Conservation (phyloP, 2,329 filamentous ascomycete species). For the Tolypocladium sp. region DNA sequence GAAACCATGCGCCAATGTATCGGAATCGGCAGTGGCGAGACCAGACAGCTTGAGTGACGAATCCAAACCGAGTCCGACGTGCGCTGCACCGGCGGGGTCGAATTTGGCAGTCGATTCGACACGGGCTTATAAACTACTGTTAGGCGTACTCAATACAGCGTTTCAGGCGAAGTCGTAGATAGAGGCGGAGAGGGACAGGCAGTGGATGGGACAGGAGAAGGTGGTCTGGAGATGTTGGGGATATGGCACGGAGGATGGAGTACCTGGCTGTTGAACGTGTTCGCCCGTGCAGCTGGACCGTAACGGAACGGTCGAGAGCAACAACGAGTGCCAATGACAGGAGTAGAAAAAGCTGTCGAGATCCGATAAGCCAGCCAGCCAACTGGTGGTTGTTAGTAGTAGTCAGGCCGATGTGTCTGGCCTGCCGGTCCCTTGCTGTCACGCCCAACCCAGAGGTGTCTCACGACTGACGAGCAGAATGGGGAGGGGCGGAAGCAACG, state of each 20-base stretch:
- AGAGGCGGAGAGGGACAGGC: no score
- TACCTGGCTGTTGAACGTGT: neutral
- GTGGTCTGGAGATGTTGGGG: neutral
- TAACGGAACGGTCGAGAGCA: neutral
- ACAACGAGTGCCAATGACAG: neutral
- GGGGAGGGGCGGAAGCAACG: neutral
- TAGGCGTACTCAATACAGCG: neutral
- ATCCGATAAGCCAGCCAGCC: neutral
- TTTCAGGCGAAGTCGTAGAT: neutral
- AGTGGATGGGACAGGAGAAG: neutral
- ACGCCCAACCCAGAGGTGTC: constrained; percentile 1
- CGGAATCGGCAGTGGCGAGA: neutral
- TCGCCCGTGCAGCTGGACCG: neutral
- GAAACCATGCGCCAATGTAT: neutral
- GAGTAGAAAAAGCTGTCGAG: neutral
- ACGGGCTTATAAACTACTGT: neutral
- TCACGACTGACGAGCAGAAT: constrained; percentile 1
- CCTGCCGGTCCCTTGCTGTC: neutral
- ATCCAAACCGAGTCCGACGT: neutral
- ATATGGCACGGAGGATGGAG: neutral
- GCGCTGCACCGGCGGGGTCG: neutral
- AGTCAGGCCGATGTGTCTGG: neutral
- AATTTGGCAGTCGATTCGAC: neutral
- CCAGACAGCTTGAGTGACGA: neutral
- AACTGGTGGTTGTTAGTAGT: neutral